These are phyloP conservation scores for Cyberlindnera samutprakarnensis DNA, from an alignment of 805 yeast species.

Conservation along the genomic window DNA sequence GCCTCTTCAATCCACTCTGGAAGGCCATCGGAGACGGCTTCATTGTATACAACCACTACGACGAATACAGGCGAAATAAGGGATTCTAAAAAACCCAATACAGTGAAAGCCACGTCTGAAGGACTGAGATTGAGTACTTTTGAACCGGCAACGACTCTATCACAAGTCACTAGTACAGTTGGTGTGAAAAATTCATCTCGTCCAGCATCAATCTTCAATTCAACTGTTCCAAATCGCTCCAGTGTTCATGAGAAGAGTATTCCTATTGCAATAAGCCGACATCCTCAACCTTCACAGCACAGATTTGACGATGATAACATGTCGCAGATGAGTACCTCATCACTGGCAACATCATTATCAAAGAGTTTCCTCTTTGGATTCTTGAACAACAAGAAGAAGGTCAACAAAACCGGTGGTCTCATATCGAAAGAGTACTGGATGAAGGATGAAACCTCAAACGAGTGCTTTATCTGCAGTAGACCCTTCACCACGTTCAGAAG, in stretches of 20 bases:
- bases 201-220: constrained; percentile 15
- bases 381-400: constrained; percentile 26
- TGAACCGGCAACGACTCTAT: constrained; percentile 15
- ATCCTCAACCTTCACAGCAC: constrained; percentile 10
- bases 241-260: constrained; percentile 5
- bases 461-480: constrained; percentile 77
- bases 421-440: constrained; percentile 79
- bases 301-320: constrained; percentile 27
- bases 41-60: constrained; percentile 5
- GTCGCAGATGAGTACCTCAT: constrained; percentile 32
- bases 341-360: constrained; percentile 34
- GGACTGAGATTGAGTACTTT: constrained; percentile 17
- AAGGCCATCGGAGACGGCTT: constrained; percentile 2
- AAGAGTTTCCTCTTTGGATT: constrained; percentile 35
- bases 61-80: background rate
- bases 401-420: constrained; percentile 17
- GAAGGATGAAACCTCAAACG: constrained; percentile 87
- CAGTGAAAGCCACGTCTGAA: constrained; percentile 14
- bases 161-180: constrained; percentile 14
- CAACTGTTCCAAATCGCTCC: constrained; percentile 10
- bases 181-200: constrained; percentile 14
- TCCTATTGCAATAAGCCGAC: constrained; percentile 16
- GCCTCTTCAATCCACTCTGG: constrained; percentile 4
- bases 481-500: constrained; percentile 81
- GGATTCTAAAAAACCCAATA: constrained; percentile 1